Evolutionary conservation across 2,329 filamentous ascomycete genomes (phyloP).

Genomic region (Kalmusia sp.): DNA sequence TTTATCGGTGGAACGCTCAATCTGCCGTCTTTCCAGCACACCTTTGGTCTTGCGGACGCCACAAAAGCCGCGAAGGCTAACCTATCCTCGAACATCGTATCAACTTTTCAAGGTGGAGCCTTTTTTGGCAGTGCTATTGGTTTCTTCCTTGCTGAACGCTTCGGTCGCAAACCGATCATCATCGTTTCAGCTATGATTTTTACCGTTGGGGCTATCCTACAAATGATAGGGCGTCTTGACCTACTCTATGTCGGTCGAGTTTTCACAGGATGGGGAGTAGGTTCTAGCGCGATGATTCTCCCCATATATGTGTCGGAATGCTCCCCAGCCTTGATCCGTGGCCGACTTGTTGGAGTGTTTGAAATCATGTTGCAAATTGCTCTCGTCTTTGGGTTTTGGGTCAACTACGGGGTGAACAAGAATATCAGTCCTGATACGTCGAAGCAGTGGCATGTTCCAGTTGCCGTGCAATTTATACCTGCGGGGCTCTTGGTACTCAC

Average conservation of each 20-base stretch:
- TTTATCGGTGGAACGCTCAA: conserved; percentile 51
- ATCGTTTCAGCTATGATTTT: too few relatives aligned
- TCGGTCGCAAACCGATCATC: neutral
- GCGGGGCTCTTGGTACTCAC: conserved; percentile 43
- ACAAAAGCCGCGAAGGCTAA: too few relatives aligned
- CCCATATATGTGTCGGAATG: conserved; percentile 58
- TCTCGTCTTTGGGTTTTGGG: conserved; percentile 64
- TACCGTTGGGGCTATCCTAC: too few relatives aligned
- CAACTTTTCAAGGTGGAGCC: conserved; percentile 1
- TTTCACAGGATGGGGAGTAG: too few relatives aligned
- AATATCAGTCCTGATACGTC: conserved; percentile 14
- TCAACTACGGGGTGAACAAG: conserved; percentile 28
- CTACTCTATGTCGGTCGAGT: too few relatives aligned
- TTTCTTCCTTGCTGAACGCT: conserved; percentile 1
- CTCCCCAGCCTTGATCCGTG: conserved; percentile 61
- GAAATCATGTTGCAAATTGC: conserved; percentile 61
- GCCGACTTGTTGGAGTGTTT: conserved; percentile 71
- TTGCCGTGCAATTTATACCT: conserved; percentile 29
- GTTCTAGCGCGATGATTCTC: too few relatives aligned
- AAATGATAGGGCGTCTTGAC: too few relatives aligned
- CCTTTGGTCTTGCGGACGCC: conserved; percentile 49
- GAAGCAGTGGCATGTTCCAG: conserved; percentile 24
- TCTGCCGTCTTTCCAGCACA: conserved; percentile 44
- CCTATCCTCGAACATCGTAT: neutral
- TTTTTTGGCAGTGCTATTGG: conserved; percentile 4